These are phyloP conservation scores for Albizia julibrissin DNA, from an alignment of 306 rosid species.

Conservation along the genomic window DNA sequence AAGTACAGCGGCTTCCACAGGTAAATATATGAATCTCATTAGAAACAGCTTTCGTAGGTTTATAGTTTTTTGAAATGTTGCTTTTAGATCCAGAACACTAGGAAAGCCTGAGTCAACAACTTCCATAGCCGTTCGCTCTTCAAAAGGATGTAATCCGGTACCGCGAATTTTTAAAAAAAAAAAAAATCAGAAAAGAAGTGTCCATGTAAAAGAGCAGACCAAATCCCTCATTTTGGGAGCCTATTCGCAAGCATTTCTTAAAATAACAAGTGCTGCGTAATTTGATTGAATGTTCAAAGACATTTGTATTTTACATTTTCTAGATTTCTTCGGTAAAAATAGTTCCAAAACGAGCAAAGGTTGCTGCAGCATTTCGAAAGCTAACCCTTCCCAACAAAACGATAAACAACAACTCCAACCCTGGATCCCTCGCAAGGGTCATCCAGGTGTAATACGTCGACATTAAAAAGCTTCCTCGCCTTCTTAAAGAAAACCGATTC, in stretches of 20 bases:
- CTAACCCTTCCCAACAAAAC: conserved; percentile 47
- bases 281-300: background rate
- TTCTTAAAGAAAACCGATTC: conserved; percentile 81
- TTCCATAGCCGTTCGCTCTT: too few species aligned
- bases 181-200: background rate
- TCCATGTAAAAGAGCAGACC: background rate
- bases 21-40: too few species aligned
- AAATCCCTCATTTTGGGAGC: too few species aligned
- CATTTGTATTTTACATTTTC: background rate
- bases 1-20: too few species aligned
- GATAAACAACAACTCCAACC: conserved; percentile 70
- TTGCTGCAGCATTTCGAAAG: background rate
- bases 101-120: too few species aligned
- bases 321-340: background rate
- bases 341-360: background rate
- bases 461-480: conserved; percentile 64
- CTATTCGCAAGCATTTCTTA: background rate
- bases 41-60: too few species aligned
- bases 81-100: too few species aligned
- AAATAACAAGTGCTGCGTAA: background rate
- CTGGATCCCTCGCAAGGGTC: conserved; percentile 63
- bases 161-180: too few species aligned
- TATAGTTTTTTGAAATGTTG: too few species aligned
- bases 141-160: too few species aligned
- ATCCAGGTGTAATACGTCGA: conserved; percentile 60